A percentile compares a stretch with the other conserved stretches of the same genome.
Conservation (phyloP, 805 yeast genomes). For the Hyphopichia homilentoma region DNA sequence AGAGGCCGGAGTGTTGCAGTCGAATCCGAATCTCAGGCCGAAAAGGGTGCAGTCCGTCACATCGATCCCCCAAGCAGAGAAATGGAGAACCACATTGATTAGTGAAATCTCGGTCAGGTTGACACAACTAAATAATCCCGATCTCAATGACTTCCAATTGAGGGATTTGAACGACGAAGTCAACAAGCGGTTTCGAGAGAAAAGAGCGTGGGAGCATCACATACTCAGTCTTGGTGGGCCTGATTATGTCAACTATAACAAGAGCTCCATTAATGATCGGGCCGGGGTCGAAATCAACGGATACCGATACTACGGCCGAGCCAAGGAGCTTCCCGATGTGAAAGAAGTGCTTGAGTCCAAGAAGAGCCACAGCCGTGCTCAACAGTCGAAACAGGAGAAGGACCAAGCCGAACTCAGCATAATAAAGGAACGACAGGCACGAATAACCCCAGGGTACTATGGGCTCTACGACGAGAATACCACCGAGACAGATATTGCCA, state of each 20-base stretch:
- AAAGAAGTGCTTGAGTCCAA: conserved; percentile 18
- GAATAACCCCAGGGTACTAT: conserved; percentile 36
- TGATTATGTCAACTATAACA: conserved; percentile 41
- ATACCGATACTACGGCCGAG: conserved; percentile 78
- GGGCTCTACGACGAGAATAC: conserved; percentile 35
- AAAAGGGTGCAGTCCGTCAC: conserved; percentile 50
- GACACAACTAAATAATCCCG: conserved; percentile 58
- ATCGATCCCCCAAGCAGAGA: conserved; percentile 61
- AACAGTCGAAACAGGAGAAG: conserved; percentile 17
- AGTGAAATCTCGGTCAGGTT: conserved; percentile 61
- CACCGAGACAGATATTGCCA: not conserved
- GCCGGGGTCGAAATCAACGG: conserved; percentile 41
- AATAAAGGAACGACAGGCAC: conserved; percentile 17
- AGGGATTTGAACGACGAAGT: conserved; percentile 73
- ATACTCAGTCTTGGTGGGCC: conserved; percentile 72
- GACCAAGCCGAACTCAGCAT: conserved; percentile 13
- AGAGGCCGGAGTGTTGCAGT: conserved; percentile 56
- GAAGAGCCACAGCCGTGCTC: conserved; percentile 11
- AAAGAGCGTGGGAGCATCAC: conserved; percentile 74
- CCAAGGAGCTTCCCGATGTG: conserved; percentile 76
- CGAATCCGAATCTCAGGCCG: conserved; percentile 58
- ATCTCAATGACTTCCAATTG: conserved; percentile 54
- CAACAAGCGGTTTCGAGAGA: conserved; percentile 64
- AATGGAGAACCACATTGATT: conserved; percentile 60
- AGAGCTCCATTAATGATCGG: conserved; percentile 12